A percentile compares a stretch with the other conserved stretches of the same genome.
Evolutionary conservation across 306 rosid species (phyloP).

Genomic region (Hylodesmum podocarpum): DNA sequence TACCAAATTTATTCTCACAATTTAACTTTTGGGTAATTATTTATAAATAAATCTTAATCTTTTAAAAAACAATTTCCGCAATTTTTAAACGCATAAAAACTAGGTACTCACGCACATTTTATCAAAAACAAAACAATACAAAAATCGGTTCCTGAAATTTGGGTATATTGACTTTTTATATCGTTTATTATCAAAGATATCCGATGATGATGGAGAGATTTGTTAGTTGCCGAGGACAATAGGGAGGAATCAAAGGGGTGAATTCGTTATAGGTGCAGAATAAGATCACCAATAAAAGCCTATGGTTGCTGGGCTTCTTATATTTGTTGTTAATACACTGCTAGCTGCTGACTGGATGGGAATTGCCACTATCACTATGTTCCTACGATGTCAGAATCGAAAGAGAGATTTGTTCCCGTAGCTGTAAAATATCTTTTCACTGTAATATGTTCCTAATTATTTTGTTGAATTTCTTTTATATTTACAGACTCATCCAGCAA

Average conservation of each 20-base stretch:
- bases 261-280: constrained; percentile 30
- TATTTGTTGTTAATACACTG: constrained; percentile 5
- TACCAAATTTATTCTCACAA: background rate
- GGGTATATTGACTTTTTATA: constrained; percentile 9
- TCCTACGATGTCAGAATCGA: background rate
- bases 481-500: background rate
- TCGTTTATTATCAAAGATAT: background rate
- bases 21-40: background rate
- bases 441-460: background rate
- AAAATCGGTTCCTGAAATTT: background rate
- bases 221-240: constrained; percentile 26
- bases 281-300: constrained; percentile 27
- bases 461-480: background rate
- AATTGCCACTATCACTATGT: background rate
- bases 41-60: background rate
- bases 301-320: constrained; percentile 4
- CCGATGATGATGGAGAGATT: constrained; percentile 25
- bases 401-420: background rate
- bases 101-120: background rate
- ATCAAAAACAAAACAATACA: background rate
- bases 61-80: background rate
- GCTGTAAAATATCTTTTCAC: background rate
- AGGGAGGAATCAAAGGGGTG: constrained; percentile 31
- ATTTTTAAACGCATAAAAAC: background rate
- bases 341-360: background rate